These are phyloP conservation scores for Ophiostoma fasciatum DNA, from an alignment of 2,329 filamentous ascomycete species.

Conservation along the genomic window DNA sequence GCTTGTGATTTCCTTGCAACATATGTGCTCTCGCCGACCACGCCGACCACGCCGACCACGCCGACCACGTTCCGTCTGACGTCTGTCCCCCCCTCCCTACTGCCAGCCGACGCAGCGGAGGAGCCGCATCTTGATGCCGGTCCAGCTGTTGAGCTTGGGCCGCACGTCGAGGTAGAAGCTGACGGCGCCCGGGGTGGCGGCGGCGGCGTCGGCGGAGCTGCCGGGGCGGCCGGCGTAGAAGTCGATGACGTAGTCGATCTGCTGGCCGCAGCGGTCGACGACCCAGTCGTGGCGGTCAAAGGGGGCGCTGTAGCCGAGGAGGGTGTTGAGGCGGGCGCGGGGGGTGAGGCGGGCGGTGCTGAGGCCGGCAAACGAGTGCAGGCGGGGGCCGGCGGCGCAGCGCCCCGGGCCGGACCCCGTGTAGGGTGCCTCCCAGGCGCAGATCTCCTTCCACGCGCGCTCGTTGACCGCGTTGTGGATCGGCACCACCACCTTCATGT, in stretches of 20 bases:
- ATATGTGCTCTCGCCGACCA: no score
- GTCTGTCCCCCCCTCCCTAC: constrained; percentile 14
- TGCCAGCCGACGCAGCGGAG: constrained; percentile 34
- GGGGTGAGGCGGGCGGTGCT: constrained; percentile 54
- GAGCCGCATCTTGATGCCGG: constrained; percentile 52
- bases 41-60: no score
- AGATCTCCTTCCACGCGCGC: constrained; percentile 84
- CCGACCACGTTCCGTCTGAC: background rate
- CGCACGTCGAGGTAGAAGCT: constrained; percentile 56
- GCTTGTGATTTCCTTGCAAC: no score
- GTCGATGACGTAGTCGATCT: constrained; percentile 92
- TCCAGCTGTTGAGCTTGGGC: constrained; percentile 53
- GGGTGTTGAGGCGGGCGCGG: constrained; percentile 64
- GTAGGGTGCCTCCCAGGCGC: constrained; percentile 68
- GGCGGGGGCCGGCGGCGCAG: constrained; percentile 55
- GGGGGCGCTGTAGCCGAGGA: constrained; percentile 77
- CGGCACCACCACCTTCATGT: constrained; percentile 86
- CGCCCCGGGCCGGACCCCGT: constrained; percentile 34
- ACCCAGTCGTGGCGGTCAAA: constrained; percentile 98
- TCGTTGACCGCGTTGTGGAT: constrained; percentile 99
- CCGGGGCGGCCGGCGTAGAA: constrained; percentile 66
- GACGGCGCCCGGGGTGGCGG: constrained; percentile 16
- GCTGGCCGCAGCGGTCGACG: constrained; percentile 74
- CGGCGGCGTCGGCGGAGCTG: constrained; percentile 19
- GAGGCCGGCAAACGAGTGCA: constrained; percentile 72